Percentiles rank a stretch among this genome's conserved stretches.
Evolutionary conservation across 2,329 filamentous ascomycete genomes (phyloP).

Genomic region (Ceratocystis papillata): DNA sequence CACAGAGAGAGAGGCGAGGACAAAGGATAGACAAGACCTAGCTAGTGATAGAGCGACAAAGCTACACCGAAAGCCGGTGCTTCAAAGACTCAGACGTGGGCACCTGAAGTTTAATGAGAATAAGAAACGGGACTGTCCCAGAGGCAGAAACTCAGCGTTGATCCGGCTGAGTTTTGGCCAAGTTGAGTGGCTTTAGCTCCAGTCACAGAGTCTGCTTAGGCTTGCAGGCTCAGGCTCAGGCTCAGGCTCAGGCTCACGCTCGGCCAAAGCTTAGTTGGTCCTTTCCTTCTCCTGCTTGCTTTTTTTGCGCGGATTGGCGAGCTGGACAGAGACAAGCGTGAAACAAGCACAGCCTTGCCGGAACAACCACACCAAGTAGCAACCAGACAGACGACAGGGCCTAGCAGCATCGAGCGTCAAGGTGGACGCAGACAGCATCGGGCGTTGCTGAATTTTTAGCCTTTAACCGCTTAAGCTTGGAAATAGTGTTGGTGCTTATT

Average conservation of each 20-base stretch:
- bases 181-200: no score
- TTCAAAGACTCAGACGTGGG: not conserved
- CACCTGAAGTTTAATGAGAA: not conserved
- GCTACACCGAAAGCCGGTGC: no score
- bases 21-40: no score
- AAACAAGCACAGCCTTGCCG: conserved; percentile 21
- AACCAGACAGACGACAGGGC: not conserved
- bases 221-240: no score
- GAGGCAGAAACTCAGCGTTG: no score
- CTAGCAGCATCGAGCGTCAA: not conserved
- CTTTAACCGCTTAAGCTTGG: not conserved
- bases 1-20: no score
- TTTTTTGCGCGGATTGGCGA: not conserved
- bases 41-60: no score
- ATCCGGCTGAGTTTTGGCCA: no score
- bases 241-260: no score
- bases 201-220: not conserved
- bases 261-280: no score
- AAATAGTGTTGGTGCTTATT: not conserved
- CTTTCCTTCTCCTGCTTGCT: not conserved
- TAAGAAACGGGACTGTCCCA: not conserved
- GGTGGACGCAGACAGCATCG: not conserved
- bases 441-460: not conserved
- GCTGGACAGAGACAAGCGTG: conserved; percentile 12
- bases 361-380: not conserved